These are phyloP conservation scores for Kwoniella dejecticola DNA, from an alignment of 768 basidiomycete species.

Conservation along the genomic window DNA sequence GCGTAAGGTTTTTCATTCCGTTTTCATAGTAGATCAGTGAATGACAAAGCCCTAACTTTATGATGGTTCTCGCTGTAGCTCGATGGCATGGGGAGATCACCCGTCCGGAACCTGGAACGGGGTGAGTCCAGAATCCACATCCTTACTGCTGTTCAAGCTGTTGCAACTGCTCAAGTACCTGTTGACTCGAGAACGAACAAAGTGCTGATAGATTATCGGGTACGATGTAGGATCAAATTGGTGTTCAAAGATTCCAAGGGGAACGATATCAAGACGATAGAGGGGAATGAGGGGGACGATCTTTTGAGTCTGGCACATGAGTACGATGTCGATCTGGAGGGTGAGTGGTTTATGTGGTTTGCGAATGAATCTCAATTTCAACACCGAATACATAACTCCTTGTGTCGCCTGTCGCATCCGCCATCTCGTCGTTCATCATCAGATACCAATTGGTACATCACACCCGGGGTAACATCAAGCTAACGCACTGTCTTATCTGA, in stretches of 20 bases:
- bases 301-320: slow-evolving; percentile 88
- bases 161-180: neutral
- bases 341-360: too few species aligned
- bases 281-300: slow-evolving; percentile 93
- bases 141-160: neutral
- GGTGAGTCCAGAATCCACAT: slow-evolving; percentile 28
- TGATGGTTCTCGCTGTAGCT: slow-evolving; percentile 7
- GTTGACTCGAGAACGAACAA: neutral
- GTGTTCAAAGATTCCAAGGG: slow-evolving; percentile 90
- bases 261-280: slow-evolving; percentile 76
- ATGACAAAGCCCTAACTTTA: neutral
- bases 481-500: too few species aligned
- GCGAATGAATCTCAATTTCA: too few species aligned
- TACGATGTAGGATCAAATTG: slow-evolving; percentile 69
- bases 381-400: too few species aligned
- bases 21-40: neutral
- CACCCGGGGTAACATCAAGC: too few species aligned
- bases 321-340: slow-evolving; percentile 93
- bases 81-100: slow-evolving; percentile 44
- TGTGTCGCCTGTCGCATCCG: too few species aligned
- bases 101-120: slow-evolving; percentile 49
- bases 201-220: neutral
- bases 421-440: too few species aligned
- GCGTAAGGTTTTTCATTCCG: neutral
- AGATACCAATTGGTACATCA: too few species aligned